Conservation (phyloP, 305 asterid genomes). For the Fraxinus sp. region DNA sequence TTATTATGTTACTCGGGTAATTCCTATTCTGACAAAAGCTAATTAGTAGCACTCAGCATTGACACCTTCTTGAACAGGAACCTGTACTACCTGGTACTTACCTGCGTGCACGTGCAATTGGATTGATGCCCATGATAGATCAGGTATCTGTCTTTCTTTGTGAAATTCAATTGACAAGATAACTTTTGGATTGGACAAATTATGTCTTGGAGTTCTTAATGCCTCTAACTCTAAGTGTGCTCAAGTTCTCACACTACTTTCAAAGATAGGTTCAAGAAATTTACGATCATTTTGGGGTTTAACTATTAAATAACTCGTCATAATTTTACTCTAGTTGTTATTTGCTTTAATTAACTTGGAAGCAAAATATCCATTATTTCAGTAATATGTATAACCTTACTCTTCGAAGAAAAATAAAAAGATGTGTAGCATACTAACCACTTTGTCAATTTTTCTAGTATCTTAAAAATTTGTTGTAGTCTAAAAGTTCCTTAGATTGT, state of each 20-base stretch:
- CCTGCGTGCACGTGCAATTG: conserved; percentile 94
- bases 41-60: background rate
- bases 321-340: background rate
- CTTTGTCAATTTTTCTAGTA: background rate
- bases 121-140: conserved; percentile 95
- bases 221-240: background rate
- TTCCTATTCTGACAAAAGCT: background rate
- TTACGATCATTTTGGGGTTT: background rate
- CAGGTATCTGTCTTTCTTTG: conserved; percentile 49
- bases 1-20: background rate
- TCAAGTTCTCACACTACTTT: background rate
- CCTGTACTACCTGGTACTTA: conserved; percentile 82
- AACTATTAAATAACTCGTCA: background rate
- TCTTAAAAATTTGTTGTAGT: background rate
- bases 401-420: background rate
- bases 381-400: background rate
- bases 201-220: background rate
- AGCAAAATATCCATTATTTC: background rate
- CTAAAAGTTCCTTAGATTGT: background rate
- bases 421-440: background rate
- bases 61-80: conserved; percentile 42
- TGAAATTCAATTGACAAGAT: background rate
- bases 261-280: background rate
- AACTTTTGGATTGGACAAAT: background rate
- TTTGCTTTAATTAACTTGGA: background rate